Conservation (phyloP, 768 basidiomycete species). For the Leucogyrophana mollusca region DNA sequence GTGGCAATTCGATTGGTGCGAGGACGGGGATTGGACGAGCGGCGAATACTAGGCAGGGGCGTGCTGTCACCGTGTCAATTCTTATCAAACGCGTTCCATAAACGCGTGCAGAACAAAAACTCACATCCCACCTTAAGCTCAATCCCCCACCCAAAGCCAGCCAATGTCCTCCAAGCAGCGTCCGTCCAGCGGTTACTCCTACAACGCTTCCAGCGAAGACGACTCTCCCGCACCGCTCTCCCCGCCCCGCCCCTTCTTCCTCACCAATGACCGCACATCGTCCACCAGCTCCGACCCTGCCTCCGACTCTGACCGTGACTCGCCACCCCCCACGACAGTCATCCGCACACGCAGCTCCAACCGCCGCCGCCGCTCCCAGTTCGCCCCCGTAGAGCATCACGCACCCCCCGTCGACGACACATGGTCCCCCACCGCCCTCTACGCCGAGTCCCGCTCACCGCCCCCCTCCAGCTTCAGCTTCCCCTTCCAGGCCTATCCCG, state of each 20-base stretch:
- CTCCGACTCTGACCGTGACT: slow-evolving; percentile 30
- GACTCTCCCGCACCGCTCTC: slow-evolving; percentile 24
- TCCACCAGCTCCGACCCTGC: slow-evolving; percentile 22
- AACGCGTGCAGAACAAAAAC: slow-evolving; percentile 8
- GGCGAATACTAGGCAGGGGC: neutral
- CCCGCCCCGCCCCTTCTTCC: slow-evolving; percentile 39
- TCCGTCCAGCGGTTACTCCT: slow-evolving; percentile 11
- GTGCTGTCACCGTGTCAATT: neutral
- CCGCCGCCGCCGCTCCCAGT: slow-evolving; percentile 23
- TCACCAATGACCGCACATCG: slow-evolving; percentile 23
- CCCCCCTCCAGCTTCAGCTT: slow-evolving; percentile 42
- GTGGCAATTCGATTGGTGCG: too few relatives aligned
- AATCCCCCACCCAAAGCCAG: slow-evolving; percentile 1
- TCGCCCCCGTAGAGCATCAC: slow-evolving; percentile 13
- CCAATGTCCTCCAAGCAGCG: slow-evolving; percentile 16
- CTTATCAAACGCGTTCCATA: neutral
- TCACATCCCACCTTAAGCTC: slow-evolving; percentile 10
- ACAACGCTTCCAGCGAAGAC: slow-evolving; percentile 23
- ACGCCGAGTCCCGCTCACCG: slow-evolving; percentile 12
- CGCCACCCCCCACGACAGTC: slow-evolving; percentile 17
- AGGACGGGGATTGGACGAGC: neutral
- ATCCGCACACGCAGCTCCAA: slow-evolving; percentile 14
- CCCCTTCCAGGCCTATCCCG: slow-evolving; percentile 63
- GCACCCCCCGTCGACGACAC: slow-evolving; percentile 13
- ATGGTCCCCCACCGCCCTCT: slow-evolving; percentile 13